Evolutionary conservation across 208 protist genomes (phyloP), one percentile per base, ranked within the genome.

Genomic region (Borovskyia barvae): DNA sequence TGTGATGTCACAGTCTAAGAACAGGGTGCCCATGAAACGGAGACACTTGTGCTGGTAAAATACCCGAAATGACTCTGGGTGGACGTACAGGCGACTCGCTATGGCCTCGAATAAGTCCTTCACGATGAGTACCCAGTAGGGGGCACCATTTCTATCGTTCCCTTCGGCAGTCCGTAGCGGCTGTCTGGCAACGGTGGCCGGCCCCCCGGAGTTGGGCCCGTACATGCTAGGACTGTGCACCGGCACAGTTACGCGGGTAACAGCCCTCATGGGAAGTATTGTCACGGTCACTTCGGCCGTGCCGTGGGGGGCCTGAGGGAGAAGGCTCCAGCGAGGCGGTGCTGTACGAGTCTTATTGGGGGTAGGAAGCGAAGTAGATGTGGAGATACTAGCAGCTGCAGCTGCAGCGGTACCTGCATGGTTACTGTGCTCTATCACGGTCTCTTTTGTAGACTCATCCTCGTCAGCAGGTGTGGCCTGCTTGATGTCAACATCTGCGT

Each of bases 81-180:
- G 86, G 24, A 84, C 54, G 12, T 60, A 56, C 15, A 93, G 54
- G 19, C 66, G 62, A 4, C 45, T n/a, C 12, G 78, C 82, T 28
- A 93, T 59, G 6, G 52, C 67, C 45, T 93, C 86, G 46, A 80
- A 93, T 3, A 93, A 50, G 32, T 72, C 73, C 49, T 78, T 77
- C 3, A 73, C 73, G 3, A 77, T 29, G 49, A 87, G 42, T 12
- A 81, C 33, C 80, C 80, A 87, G 46, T 68, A 48, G 22, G 64
- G 54, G 2, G 46, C 29, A 1, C 24, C 45, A 26, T 28, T 36
- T 2, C 14, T 36, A 3, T 22, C 6, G 29, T 41, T 12, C 29
- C 8, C 14, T 32, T 8, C 39, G 1, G 2, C 5, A 1, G 19
- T 29, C 33, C 8, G 7, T 2, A 14, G 28, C 3, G 32, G 47